Percentiles rank a stretch among this genome's conserved stretches.
phyloP scores from a whole-genome alignment of 1,284 basidiomycete genomes.

The Trichosporon sp. region DNA sequence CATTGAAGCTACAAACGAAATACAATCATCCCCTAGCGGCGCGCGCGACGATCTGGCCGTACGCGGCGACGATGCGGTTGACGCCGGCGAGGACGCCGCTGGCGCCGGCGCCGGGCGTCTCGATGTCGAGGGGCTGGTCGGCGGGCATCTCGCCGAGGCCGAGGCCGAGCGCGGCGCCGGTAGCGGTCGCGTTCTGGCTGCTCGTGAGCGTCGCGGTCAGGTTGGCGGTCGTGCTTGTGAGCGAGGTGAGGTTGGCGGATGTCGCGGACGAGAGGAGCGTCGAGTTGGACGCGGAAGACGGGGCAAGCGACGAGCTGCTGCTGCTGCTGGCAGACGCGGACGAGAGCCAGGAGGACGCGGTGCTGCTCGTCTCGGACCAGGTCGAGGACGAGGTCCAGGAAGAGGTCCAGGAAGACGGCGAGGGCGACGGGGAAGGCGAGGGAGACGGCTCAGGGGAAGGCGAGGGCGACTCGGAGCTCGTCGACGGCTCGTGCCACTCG shows the following conservation, averaged over 20 bases:
- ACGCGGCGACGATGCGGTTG: conserved; percentile 9
- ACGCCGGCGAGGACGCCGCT: neutral
- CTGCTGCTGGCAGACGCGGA: neutral
- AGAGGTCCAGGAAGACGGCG: neutral
- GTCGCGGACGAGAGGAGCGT: conserved; percentile 26
- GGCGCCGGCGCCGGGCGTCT: neutral
- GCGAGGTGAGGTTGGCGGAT: conserved; percentile 1
- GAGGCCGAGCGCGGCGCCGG: neutral
- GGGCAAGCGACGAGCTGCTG: neutral
- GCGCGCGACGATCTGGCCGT: conserved; percentile 1
- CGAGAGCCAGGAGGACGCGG: too few relatives aligned
- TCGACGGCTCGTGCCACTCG: neutral
- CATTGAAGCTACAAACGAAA: neutral
- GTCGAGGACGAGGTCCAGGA: neutral
- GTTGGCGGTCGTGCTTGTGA: neutral
- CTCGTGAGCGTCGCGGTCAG: neutral
- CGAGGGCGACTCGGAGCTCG: neutral
- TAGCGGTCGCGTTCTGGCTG: neutral
- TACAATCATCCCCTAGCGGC: neutral
- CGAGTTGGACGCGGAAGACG: conserved; percentile 9
- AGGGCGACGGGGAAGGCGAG: neutral
- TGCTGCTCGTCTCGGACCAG: neutral
- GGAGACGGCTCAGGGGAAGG: neutral
- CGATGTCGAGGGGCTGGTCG: neutral
- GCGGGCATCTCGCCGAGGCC: neutral